Percentiles rank a stretch among this genome's conserved stretches.
These are phyloP conservation scores for Quercus lobata DNA, from an alignment of 331 rosid genomes.

Conservation along the genomic window DNA sequence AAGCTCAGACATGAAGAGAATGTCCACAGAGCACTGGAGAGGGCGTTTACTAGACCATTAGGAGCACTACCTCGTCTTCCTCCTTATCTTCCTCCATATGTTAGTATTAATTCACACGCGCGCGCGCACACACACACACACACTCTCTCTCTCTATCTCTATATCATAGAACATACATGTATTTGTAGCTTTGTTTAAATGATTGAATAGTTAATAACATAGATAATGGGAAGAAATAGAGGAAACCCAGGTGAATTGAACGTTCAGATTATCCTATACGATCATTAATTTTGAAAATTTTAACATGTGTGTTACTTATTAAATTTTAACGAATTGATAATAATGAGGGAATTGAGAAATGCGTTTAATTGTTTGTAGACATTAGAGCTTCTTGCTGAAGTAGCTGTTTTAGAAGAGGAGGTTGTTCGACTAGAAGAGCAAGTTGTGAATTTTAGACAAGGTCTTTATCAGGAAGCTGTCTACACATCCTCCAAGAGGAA, in stretches of 20 bases:
- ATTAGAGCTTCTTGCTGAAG: slow-evolving; percentile 90
- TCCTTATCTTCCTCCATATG: slow-evolving; percentile 94
- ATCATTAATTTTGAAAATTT: background rate
- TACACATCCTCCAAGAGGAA: slow-evolving; percentile 58
- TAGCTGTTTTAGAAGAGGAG: slow-evolving; percentile 90
- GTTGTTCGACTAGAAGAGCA: slow-evolving; percentile 81
- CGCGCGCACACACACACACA: too few relatives aligned
- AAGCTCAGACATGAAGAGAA: slow-evolving; percentile 98
- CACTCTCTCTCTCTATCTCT: slow-evolving; percentile 12
- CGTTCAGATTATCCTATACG: background rate
- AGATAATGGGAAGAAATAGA: background rate
- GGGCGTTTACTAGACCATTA: slow-evolving; percentile 86
- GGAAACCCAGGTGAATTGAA: background rate
- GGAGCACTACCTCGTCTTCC: slow-evolving; percentile 99
- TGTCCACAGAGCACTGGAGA: slow-evolving; percentile 87
- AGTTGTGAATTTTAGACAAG: slow-evolving; percentile 82
- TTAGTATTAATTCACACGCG: slow-evolving; percentile 19
- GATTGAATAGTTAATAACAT: background rate
- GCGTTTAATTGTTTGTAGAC: slow-evolving; percentile 45
- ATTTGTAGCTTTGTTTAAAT: background rate
- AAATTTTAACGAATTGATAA: background rate
- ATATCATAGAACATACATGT: background rate
- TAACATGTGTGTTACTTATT: background rate
- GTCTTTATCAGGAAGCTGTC: slow-evolving; percentile 80
- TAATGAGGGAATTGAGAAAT: slow-evolving; percentile 1